Base-by-base conservation (phyloP, 306 rosid genomes). In the Albizia julibrissin region DNA sequence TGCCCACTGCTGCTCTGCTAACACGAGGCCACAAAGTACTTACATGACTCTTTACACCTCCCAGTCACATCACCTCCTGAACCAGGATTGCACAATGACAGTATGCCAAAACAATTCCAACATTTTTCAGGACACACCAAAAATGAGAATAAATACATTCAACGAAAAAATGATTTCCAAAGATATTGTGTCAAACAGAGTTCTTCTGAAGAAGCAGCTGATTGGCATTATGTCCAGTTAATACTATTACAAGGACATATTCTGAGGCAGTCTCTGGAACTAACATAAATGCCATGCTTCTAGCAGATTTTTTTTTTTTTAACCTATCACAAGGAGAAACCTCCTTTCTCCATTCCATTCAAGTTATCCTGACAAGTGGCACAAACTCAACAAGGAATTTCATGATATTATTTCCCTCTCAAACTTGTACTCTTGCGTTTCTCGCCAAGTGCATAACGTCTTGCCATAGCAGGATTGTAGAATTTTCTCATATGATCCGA, bases 381-480 rank as follows among this genome's bases (percentile, higher is more conserved):
- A 70, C 68, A 62, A 80, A 67, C 76, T 49, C 56, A 62, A 75
- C 29, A 54, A 77, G 70, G 64, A 74, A 47, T 27, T 78, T 70
- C 40, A 62, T 62, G 31, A 61, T 37, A 31, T 76, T 70, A 91
- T 78, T 83, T 88, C 74, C 85, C 94, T 87, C 97, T 88, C 88
- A 94, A 87, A 79, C 92, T 89, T 77, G 75, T 76, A 86, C 97
- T 93, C 88, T 59, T 90, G 10, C 94, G 90, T 81, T 91, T 91
- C 89, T 95, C 90, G 44, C 91, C 85, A 81, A 89, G 76, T 13
- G 95, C 91, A 85, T 85, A 86, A 4, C 99, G 95, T 66, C 95
- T 88, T 33, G 92, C 97, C 98, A 95, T 91, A 27, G 91, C 88
- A 81, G 87, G 94, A 88, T 95, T 95, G 81, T 95, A 95, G 84